Base-by-base conservation (phyloP, 139 green algal genomes). In the Picochlorum sp. region DNA sequence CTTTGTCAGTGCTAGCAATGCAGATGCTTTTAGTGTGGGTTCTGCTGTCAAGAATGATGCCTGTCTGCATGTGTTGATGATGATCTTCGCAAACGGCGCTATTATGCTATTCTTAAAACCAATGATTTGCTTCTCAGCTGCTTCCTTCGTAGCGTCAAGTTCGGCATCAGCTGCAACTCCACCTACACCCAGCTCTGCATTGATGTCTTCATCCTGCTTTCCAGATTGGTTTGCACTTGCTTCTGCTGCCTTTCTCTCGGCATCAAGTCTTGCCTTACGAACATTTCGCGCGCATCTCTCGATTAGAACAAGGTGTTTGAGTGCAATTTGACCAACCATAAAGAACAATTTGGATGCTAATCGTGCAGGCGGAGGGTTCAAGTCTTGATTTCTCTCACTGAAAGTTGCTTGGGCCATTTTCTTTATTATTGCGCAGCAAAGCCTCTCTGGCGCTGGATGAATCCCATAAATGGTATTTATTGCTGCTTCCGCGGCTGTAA, bases 1-100 rank as follows among this genome's bases (percentile, higher is more conserved):
- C 69, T 93, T 91, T 47, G 69, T 74, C 44, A 97, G 80, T 3
- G 87, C 82, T 16, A 93, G 68, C 50, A 96, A 55, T 0, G 87
- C 87, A 6, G 85, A 77, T 7, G 67, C 67, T 30, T 76, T 67
- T 39, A 97, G 72, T 8, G 62, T 28, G 2, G 65, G 31, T 37
- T 79, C 50, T 25, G 67, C 55, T 3, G 31, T 62, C 36, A 79
- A 32, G 44, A 79, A 55, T 18, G 39, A 53, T 26, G 61, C 55
- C 32, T 55, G 51, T 64, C 66, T 54, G 63, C 80, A 89, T 36
- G 90, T 24, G 9, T 7, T 39, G 5, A 44, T 57, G 6, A 74
- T 60, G 16, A 74, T n/a, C 22, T 43, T 28, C 3, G 69, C 81
- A 50, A 81, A 86, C 22, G 57, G 49, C 24, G 68, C 80, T 24